Percentiles rank a stretch among this genome's conserved stretches.
phyloP scores from a whole-genome alignment of 1,284 basidiomycete species.

The Cutaneotrichosporon spelunceum region DNA sequence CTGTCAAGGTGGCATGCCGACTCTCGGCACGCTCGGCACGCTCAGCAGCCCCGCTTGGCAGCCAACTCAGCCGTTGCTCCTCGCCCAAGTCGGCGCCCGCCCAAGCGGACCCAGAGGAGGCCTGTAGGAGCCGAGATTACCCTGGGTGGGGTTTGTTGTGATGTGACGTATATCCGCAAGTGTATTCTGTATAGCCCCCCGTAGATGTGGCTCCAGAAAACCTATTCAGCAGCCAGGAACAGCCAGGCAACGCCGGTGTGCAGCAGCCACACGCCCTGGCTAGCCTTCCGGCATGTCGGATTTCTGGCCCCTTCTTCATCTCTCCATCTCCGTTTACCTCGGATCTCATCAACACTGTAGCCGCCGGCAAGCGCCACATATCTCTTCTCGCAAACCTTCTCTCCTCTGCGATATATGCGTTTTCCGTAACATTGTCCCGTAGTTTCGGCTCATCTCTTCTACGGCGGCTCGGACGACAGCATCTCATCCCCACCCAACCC shows the following conservation, averaged over 20 bases:
- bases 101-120: no score
- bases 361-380: background rate
- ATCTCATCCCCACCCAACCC: background rate
- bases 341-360: background rate
- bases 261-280: no score
- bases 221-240: no score
- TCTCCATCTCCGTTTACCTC: background rate
- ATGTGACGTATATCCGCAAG: background rate
- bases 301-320: background rate
- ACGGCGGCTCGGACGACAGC: background rate
- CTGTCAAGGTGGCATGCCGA: no score
- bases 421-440: no score
- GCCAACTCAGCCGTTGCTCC: no score
- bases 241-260: no score
- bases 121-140: background rate
- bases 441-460: no score
- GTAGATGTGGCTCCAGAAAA: no score
- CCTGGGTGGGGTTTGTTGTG: background rate
- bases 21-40: no score
- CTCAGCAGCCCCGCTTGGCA: no score
- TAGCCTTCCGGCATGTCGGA: background rate
- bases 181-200: background rate
- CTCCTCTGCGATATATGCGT: background rate
- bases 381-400: background rate
- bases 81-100: no score